Evolutionary conservation across 257 asterid species (phyloP), one percentile per base, ranked within the genome.

Genomic region (Sherardia arvensis): DNA sequence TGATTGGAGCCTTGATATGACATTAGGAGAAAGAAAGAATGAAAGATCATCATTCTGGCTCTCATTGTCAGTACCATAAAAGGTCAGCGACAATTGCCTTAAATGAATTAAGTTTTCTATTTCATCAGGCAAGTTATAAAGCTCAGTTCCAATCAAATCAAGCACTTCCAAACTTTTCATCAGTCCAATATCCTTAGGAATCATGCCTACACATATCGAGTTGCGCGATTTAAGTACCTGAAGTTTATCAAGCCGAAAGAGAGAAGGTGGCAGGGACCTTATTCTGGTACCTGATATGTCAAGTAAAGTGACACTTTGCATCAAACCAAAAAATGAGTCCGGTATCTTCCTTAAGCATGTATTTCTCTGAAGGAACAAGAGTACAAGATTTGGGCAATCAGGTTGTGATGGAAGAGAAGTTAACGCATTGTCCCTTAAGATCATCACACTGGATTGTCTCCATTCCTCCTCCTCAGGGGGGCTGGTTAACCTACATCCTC

Each of bases 281-380:
- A 76, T 60, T 61, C 62, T 72, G 48, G 56, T 65, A 61, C 62
- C 69, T n/a, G 81, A 76, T 5, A 72, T 54, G 72, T 72, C 77
- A n/a, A 76, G 25, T 61, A 72, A 63, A 43, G 30, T 62, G 59
- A 72, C 69, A 4, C 72, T 62, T 59, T 53, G 47, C 53, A 38
- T 38, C 18, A 38, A 26, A 49, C 60, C 21, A 9, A 76, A 76
- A 68, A 65, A 68, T 11, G 72, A 64, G 49, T 75, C 20, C 21
- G 61, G 72, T 48, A 76, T 68, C 36, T 10, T 15, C 27, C 63
- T 28, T 27, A 76, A 38, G 4, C 68, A 45, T 18, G n/a, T 26
- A 64, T 65, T 76, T 56, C 80, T 64, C 59, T 76, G 80, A 55
- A 71, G 70, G 57, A 71, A 61, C 66, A 76, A 53, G 40, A 76